Base-by-base conservation (phyloP, 148 eudicot genomes). In the Amaranthus palmeri region DNA sequence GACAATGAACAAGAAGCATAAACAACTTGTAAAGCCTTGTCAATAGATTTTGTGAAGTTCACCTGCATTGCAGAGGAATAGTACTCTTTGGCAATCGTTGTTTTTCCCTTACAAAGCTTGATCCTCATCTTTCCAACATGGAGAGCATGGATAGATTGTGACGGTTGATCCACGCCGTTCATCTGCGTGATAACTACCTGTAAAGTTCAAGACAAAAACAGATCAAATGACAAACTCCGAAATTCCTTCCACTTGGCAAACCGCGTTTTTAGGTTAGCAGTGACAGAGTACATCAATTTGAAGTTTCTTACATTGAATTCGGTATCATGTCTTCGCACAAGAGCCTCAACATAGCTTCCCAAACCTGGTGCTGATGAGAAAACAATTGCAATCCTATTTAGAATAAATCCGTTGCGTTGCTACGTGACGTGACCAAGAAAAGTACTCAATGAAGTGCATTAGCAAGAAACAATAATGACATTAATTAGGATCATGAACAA, bases 71-170 rank as follows among this genome's bases (percentile, higher is more conserved):
- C 73, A 48, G 85, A 77, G 61, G 97, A 96, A 77, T 96, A 96
- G 59, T 87, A 96, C 77, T 96, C 99, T 74, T 92, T 96, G 52
- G 88, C 90, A 47, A 88, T 79, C 11, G 91, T 92, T 78, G 96
- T 75, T 77, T 92, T 90, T 70, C 96, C 93, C 81, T 82, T 92
- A 66, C 89, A 83, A 69, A 96, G 96, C 78, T 96, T 96, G 85
- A 96, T 92, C 77, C 99, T 87, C 99, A 96, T 92, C 81, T 92
- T 96, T 58, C 99, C 97, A 45, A 96, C 79, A 72, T 92, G 97
- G 75, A 96, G 92, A 64, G 82, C 86, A 76, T 92, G 92, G 71
- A 96, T 90, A 36, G 88, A 88, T 69, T 87, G 87, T 40, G 93
- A 87, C 46, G 84, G 80, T 74, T 90, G 83, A 75, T 96, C 96